phyloP scores from a whole-genome alignment of 768 basidiomycete genomes.

The Fomitopsis pulvina region DNA sequence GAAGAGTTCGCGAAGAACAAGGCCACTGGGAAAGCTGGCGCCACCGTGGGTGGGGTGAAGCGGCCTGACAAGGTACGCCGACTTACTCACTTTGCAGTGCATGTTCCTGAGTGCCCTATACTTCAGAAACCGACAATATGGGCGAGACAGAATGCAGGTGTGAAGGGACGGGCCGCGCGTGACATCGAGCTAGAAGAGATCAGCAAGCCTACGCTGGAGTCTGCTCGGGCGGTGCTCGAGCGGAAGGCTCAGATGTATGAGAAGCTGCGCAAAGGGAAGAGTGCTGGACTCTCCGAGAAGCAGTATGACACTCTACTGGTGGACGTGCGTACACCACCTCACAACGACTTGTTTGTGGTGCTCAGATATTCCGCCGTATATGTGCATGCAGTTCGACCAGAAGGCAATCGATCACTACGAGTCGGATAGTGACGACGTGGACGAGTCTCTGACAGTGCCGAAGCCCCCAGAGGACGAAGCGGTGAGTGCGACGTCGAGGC shows the following conservation, averaged over 20 bases:
- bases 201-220: conserved; percentile 65
- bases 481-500: conserved; percentile 20
- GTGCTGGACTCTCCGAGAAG: conserved; percentile 67
- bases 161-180: conserved; percentile 51
- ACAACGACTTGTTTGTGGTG: neutral
- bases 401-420: conserved; percentile 49
- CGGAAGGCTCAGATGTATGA: conserved; percentile 79
- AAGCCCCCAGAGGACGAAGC: conserved; percentile 33
- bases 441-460: conserved; percentile 69
- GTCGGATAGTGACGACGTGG: conserved; percentile 70
- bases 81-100: neutral
- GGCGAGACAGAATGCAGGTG: conserved; percentile 71
- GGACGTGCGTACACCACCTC: conserved; percentile 42
- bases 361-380: neutral
- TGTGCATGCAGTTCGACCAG: conserved; percentile 51
- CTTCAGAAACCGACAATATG: conserved; percentile 70
- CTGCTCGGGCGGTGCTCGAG: conserved; percentile 63
- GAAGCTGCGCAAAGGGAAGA: conserved; percentile 69
- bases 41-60: conserved; percentile 55
- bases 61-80: conserved; percentile 61
- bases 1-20: conserved; percentile 63
- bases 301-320: conserved; percentile 71
- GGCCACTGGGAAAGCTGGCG: conserved; percentile 44
- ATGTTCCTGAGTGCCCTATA: neutral
- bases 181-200: conserved; percentile 69